A percentile compares a stretch with the other conserved stretches of the same genome.
Evolutionary conservation across 2,329 filamentous ascomycete species (phyloP).

Genomic region (Cladophialophora immunda): DNA sequence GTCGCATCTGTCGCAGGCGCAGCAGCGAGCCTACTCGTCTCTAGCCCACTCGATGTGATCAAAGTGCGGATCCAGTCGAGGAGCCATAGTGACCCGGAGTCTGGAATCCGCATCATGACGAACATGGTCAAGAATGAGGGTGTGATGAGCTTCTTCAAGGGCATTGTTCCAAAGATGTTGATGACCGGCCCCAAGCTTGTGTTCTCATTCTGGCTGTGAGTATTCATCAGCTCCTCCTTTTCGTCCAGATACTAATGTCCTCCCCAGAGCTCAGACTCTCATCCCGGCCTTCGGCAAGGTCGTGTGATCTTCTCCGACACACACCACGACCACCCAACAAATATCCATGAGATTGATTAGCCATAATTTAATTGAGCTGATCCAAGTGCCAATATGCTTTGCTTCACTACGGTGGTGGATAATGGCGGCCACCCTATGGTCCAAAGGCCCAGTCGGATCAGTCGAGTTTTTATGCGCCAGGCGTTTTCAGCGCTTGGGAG

Average conservation of each 20-base stretch:
- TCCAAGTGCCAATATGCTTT: neutral
- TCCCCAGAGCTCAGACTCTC: constrained; percentile 77
- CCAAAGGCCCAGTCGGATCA: neutral
- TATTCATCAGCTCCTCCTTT: neutral
- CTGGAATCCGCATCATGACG: constrained; percentile 86
- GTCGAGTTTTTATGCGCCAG: neutral
- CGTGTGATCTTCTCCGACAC: constrained; percentile 52
- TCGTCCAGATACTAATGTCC: neutral
- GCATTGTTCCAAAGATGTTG: constrained; percentile 92
- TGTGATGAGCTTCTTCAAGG: constrained; percentile 91
- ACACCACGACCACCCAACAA: neutral
- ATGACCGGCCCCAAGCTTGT: constrained; percentile 99
- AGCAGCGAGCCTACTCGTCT: constrained; percentile 92
- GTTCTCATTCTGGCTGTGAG: constrained; percentile 93
- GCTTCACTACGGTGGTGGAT: neutral
- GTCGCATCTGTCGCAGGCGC: constrained; percentile 94
- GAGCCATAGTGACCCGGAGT: constrained; percentile 98
- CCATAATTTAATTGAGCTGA: neutral
- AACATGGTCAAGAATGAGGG: constrained; percentile 96
- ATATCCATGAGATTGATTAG: neutral
- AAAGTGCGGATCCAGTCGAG: constrained; percentile 98
- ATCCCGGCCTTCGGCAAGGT: constrained; percentile 88
- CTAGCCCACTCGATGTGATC: constrained; percentile 95
- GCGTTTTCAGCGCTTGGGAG: too few relatives aligned
- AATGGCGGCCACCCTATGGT: neutral